These are phyloP conservation scores for Plasmodium adleri DNA, from an alignment of 169 alveolate species.

Conservation along the genomic window DNA sequence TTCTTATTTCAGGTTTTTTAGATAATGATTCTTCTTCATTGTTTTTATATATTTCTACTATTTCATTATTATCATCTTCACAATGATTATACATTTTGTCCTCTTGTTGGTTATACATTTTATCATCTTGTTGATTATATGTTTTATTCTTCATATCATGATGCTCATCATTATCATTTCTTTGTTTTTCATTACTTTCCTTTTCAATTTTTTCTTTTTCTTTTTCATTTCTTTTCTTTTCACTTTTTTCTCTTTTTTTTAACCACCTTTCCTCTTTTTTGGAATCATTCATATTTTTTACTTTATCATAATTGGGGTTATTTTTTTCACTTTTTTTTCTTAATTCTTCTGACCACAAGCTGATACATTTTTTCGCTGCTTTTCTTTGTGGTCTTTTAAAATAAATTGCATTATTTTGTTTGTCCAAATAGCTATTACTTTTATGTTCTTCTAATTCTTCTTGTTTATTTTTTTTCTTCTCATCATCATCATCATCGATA, in stretches of 20 bases:
- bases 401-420: background rate
- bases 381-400: slow-evolving; percentile 52
- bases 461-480: slow-evolving; percentile 1
- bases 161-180: background rate
- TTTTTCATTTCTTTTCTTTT: slow-evolving; percentile 7
- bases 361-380: slow-evolving; percentile 68
- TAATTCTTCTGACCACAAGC: slow-evolving; percentile 62
- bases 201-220: slow-evolving; percentile 1
- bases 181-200: background rate
- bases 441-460: background rate
- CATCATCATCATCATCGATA: slow-evolving; percentile 6
- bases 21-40: background rate
- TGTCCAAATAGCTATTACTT: background rate
- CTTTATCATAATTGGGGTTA: slow-evolving; percentile 1
- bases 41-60: background rate
- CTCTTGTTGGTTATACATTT: background rate
- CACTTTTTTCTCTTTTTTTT: slow-evolving; percentile 20
- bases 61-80: background rate
- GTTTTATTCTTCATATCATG: background rate
- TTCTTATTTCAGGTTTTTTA: background rate
- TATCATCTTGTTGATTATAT: background rate
- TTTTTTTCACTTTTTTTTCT: slow-evolving; percentile 30
- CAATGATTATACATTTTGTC: background rate
- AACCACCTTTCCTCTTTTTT: slow-evolving; percentile 37
- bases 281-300: slow-evolving; percentile 12